Evolutionary conservation across 441 rosid species (phyloP).

Genomic region (Eruca vesicaria): DNA sequence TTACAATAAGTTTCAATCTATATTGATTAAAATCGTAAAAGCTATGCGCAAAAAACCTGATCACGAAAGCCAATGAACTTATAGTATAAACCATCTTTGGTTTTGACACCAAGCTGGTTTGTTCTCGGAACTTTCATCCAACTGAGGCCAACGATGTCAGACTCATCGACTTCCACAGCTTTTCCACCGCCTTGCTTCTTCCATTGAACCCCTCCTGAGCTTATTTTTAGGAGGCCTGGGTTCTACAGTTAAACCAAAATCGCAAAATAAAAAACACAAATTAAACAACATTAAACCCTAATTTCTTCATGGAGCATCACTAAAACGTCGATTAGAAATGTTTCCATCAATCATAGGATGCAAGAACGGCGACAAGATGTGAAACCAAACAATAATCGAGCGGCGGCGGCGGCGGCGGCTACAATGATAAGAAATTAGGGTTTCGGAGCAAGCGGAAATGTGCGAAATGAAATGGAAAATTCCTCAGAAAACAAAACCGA

Average conservation of each 20-base stretch:
- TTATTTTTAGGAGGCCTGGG: constrained; percentile 77
- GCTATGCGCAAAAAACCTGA: constrained; percentile 50
- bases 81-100: constrained; percentile 76
- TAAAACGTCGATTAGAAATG: neutral
- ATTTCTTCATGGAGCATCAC: neutral
- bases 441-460: constrained; percentile 2
- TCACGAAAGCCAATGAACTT: constrained; percentile 92
- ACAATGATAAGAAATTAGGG: constrained; percentile 16
- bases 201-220: constrained; percentile 81
- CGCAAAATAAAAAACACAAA: neutral
- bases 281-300: constrained; percentile 3
- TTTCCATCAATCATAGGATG: neutral
- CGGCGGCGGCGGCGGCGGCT: constrained; percentile 4
- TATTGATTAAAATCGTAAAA: neutral
- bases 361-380: neutral
- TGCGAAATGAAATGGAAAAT: neutral
- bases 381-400: neutral
- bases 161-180: constrained; percentile 87
- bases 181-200: constrained; percentile 98
- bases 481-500: neutral
- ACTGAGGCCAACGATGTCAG: constrained; percentile 66
- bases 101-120: constrained; percentile 72
- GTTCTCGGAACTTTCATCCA: constrained; percentile 94
- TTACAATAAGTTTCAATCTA: neutral
- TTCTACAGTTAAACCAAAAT: constrained; percentile 54